Evolutionary conservation across 106 monocot species (phyloP), one percentile per base, ranked within the genome.

Genomic region (Triglochin maritima): DNA sequence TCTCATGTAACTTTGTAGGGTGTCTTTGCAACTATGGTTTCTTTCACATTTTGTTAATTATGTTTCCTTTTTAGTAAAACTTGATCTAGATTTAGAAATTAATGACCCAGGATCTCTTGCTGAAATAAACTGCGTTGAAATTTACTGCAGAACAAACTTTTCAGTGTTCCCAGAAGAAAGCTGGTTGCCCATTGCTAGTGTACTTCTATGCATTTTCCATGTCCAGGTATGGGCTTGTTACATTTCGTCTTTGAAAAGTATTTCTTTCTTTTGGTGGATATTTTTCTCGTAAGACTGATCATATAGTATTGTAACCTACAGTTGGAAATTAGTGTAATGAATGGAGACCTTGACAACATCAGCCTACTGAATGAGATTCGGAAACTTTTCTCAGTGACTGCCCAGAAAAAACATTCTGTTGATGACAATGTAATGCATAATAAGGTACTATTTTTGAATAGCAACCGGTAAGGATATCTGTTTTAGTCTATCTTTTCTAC

Each of bases 121-220:
- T 29, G 29, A 29, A 29, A 5, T 17, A 17, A 4, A 9, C 4
- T 14, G 3, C 41, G 59, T 59, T 59, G 59, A 6, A 17, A 52
- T 64, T 77, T 77, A 29, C 29, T 71, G 58, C 79, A 92, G 92
- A 79, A 92, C 92, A 62, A 92, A 92, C 59, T 79, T 92, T 13
- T 92, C 92, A 50, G 66, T 92, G 14, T 92, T 88, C 14, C 83
- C 83, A 5, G 92, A 92, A 41, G 92, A 92, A 47, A 92, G 92
- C 64, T 92, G 92, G 92, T 54, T 92, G 60, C 92, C 92, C 52
- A 86, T 92, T 65, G 79, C 83, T 52, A 88, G 92, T 77, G 86
- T 92, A 66, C 11, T 92, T 56, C 17, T 83, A 6, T 88, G 92
- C 66, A 81, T 92, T 48, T 17, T 86, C 57, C 92, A 92, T 68